A percentile compares a stretch with the other conserved stretches of the same genome.
Evolutionary conservation across 495 filamentous ascomycete genomes (phyloP).

Genomic region (Penicillium steckii): DNA sequence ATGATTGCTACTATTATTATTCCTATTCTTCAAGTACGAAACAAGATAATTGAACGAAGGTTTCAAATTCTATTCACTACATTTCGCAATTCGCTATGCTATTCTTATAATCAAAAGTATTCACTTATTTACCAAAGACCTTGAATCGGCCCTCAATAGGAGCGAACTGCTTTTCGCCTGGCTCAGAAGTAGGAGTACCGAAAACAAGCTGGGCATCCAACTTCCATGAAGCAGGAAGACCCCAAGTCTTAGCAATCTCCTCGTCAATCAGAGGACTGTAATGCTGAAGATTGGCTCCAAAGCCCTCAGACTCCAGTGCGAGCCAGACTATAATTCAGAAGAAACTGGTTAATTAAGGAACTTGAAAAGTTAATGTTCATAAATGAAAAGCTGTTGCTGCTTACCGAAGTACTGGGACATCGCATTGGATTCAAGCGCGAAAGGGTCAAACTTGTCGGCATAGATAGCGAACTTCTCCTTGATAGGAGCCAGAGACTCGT

Average conservation of each 20-base stretch:
- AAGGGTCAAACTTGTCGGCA: constrained; percentile 50
- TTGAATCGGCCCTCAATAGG: constrained; percentile 43
- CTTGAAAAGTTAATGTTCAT: not conserved
- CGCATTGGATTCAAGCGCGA: constrained; percentile 48
- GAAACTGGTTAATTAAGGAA: not conserved
- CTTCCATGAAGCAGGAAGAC: constrained; percentile 44
- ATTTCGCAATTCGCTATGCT: not conserved
- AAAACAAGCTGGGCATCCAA: constrained; percentile 54
- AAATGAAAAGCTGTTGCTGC: no score
- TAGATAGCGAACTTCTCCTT: constrained; percentile 47
- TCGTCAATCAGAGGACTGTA: constrained; percentile 53
- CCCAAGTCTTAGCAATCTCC: constrained; percentile 39
- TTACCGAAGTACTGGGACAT: constrained; percentile 52
- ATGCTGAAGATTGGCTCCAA: constrained; percentile 56
- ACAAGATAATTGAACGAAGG: no score
- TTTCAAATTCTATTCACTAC: no score
- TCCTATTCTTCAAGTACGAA: no score
- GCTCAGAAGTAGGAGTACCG: constrained; percentile 34
- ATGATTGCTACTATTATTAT: no score
- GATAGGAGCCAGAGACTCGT: constrained; percentile 32
- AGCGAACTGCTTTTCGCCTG: constrained; percentile 37
- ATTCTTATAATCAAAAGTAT: not conserved
- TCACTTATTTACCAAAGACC: constrained; percentile 38
- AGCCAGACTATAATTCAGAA: constrained; percentile 38
- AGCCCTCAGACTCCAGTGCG: constrained; percentile 47